A percentile compares a stretch with the other conserved stretches of the same genome.
phyloP scores from a whole-genome alignment of 2,329 filamentous ascomycete species.

The Pestalotiopsis sp. region DNA sequence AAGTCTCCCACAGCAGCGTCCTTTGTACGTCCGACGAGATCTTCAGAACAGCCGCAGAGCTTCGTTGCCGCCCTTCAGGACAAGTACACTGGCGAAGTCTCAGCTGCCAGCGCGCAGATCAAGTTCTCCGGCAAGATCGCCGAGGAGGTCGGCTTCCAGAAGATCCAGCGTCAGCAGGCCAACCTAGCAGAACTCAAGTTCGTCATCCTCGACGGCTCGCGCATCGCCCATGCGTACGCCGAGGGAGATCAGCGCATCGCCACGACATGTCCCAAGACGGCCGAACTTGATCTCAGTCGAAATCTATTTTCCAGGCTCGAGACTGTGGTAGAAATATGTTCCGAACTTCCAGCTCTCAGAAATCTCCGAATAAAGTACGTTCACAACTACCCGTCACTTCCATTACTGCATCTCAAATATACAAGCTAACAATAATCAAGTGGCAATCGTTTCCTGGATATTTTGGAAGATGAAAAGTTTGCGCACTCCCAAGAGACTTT shows the following conservation, averaged over 20 bases:
- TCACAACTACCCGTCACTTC: constrained; percentile 30
- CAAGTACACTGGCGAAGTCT: constrained; percentile 76
- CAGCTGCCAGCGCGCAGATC: constrained; percentile 55
- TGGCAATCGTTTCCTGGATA: constrained; percentile 69
- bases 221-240: constrained; percentile 50
- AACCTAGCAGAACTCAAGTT: constrained; percentile 77
- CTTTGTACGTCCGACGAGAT: constrained; percentile 80
- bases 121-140: constrained; percentile 79
- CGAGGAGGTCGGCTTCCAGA: constrained; percentile 94
- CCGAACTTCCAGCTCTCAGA: constrained; percentile 66
- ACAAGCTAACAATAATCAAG: constrained; percentile 42
- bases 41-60: constrained; percentile 66
- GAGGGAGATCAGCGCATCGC: constrained; percentile 43
- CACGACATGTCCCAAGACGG: constrained; percentile 66
- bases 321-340: constrained; percentile 72
- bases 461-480: constrained; percentile 45
- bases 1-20: constrained; percentile 75
- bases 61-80: constrained; percentile 80
- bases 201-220: constrained; percentile 79
- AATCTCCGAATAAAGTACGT: constrained; percentile 70
- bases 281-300: constrained; percentile 81
- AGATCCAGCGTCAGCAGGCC: constrained; percentile 80
- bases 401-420: not conserved
- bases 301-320: constrained; percentile 75
- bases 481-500: constrained; percentile 44